Evolutionary conservation across 139 green algal species (phyloP).

Genomic region (Haematococcus lacustris): DNA sequence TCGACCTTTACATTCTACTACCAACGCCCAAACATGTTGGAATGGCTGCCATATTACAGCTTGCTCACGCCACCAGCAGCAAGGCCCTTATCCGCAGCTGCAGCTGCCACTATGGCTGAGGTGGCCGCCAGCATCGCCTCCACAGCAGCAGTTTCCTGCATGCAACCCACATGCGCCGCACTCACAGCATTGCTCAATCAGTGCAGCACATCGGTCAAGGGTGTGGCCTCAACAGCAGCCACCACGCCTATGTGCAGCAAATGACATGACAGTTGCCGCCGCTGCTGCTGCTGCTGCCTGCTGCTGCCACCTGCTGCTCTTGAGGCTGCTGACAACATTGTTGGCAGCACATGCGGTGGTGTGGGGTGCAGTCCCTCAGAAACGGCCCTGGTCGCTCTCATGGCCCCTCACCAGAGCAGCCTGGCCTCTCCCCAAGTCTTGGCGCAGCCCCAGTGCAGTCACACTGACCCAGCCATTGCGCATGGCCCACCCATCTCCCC

Average conservation of each 20-base stretch:
- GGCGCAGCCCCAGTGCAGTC: slow-evolving; percentile 41
- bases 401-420: background rate
- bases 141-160: background rate
- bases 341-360: background rate
- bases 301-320: background rate
- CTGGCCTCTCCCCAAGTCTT: background rate
- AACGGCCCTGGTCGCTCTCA: background rate
- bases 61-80: slow-evolving; percentile 10
- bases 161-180: background rate
- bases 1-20: too few species aligned
- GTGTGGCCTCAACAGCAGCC: background rate
- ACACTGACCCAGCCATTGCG: slow-evolving; percentile 51
- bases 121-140: slow-evolving; percentile 4
- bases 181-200: background rate
- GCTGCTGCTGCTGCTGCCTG: background rate
- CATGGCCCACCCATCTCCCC: slow-evolving; percentile 57
- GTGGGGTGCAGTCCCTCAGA: background rate
- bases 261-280: background rate
- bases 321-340: background rate
- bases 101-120: slow-evolving; percentile 4
- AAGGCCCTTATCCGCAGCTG: slow-evolving; percentile 9
- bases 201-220: background rate
- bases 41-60: too few species aligned
- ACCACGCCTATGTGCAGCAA: background rate
- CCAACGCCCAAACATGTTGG: too few species aligned